phyloP scores from a whole-genome alignment of 2,329 filamentous ascomycete genomes.

The Lasiodiplodia sp. region DNA sequence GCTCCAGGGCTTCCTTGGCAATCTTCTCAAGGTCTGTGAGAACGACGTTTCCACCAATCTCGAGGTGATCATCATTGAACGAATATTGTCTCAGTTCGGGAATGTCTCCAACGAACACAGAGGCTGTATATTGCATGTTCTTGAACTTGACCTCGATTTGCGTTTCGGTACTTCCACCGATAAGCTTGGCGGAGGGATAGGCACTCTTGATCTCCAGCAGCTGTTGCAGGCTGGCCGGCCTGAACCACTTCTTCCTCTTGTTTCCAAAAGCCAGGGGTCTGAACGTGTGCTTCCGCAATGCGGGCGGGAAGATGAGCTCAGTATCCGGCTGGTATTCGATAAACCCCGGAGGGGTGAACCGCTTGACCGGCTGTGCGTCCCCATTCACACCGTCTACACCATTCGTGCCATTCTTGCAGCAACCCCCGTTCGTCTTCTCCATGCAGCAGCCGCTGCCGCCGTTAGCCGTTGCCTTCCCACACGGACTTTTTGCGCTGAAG shows the following conservation, averaged over 20 bases:
- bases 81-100: slow-evolving; percentile 83
- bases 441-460: slow-evolving; percentile 77
- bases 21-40: slow-evolving; percentile 91
- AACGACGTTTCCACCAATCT: slow-evolving; percentile 91
- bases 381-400: slow-evolving; percentile 52
- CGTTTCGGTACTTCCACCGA: slow-evolving; percentile 94
- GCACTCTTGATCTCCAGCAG: slow-evolving; percentile 89
- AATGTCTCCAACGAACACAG: slow-evolving; percentile 93
- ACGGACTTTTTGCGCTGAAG: slow-evolving; percentile 70
- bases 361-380: slow-evolving; percentile 56
- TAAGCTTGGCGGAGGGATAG: slow-evolving; percentile 88
- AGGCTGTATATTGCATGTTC: slow-evolving; percentile 85
- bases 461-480: slow-evolving; percentile 63
- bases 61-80: slow-evolving; percentile 81
- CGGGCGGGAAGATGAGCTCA: slow-evolving; percentile 91
- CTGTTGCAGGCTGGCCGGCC: slow-evolving; percentile 85
- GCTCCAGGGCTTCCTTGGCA: slow-evolving; percentile 77
- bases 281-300: slow-evolving; percentile 82
- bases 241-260: slow-evolving; percentile 92
- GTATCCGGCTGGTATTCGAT: slow-evolving; percentile 95
- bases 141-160: slow-evolving; percentile 99
- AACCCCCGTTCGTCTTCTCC: slow-evolving; percentile 59
- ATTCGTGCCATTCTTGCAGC: slow-evolving; percentile 49
- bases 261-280: slow-evolving; percentile 88
- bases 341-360: slow-evolving; percentile 86